These are phyloP conservation scores for Yamadazyma oceani DNA, from an alignment of 1,139 yeast genomes.

Conservation along the genomic window DNA sequence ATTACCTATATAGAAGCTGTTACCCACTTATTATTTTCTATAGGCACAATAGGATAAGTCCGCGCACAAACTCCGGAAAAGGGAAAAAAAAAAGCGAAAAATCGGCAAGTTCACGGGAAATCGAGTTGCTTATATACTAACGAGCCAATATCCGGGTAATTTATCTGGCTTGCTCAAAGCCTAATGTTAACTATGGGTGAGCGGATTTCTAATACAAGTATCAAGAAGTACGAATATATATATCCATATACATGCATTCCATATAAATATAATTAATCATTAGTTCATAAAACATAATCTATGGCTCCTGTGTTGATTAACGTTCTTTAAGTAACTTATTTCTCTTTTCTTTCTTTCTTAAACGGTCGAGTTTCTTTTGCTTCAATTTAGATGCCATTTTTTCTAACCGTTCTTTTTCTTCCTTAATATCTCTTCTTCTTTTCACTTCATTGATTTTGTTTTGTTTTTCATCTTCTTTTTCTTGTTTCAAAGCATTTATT, in stretches of 20 bases:
- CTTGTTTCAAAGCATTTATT: conserved; percentile 58
- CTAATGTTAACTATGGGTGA: conserved; percentile 33
- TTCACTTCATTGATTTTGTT: conserved; percentile 54
- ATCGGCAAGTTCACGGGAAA: conserved; percentile 7
- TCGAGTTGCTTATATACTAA: conserved; percentile 11
- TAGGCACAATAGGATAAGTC: too few relatives aligned
- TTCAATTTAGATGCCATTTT: conserved; percentile 72
- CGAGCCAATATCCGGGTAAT: conserved; percentile 9
- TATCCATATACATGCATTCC: background rate
- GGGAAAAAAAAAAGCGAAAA: conserved; percentile 2
- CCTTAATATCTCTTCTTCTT: conserved; percentile 68
- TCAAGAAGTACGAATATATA: too few relatives aligned
- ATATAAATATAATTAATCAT: background rate
- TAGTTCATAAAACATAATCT: background rate
- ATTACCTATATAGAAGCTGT: conserved; percentile 1
- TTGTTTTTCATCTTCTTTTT: conserved; percentile 55
- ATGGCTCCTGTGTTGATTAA: conserved; percentile 20
- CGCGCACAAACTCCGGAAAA: background rate
- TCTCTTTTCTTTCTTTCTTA: conserved; percentile 80
- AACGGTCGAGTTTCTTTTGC: conserved; percentile 73
- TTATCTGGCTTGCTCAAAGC: conserved; percentile 24
- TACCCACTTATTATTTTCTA: too few relatives aligned
- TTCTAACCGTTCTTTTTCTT: conserved; percentile 73
- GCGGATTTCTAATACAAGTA: conserved; percentile 4
- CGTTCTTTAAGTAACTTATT: conserved; percentile 75